phyloP scores from a whole-genome alignment of 2,329 filamentous ascomycete genomes.

The Curvularia hawaiiensis region DNA sequence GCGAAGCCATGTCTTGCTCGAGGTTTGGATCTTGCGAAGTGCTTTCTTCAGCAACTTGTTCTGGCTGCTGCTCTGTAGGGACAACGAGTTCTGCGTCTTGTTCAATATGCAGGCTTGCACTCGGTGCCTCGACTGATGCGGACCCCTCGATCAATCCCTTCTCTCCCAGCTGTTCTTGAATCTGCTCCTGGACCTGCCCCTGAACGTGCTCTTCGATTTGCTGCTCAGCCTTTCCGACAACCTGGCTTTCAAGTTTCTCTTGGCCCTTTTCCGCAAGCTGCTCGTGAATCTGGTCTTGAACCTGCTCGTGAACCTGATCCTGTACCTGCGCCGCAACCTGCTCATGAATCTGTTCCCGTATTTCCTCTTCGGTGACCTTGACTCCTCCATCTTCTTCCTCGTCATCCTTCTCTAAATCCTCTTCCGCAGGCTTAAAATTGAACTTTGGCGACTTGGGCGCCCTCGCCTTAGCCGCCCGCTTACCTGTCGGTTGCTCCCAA shows the following conservation, averaged over 20 bases:
- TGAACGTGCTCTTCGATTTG: slow-evolving; percentile 11
- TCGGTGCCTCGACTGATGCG: slow-evolving; percentile 5
- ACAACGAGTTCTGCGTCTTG: slow-evolving; percentile 6
- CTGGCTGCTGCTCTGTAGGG: neutral
- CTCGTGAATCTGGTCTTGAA: slow-evolving; percentile 20
- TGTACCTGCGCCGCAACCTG: slow-evolving; percentile 3
- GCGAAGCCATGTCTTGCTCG: slow-evolving; percentile 27
- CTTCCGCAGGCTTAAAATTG: slow-evolving; percentile 17
- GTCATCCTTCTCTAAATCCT: slow-evolving; percentile 3
- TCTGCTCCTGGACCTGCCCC: slow-evolving; percentile 15
- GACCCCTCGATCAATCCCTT: slow-evolving; percentile 7
- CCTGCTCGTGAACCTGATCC: slow-evolving; percentile 8
- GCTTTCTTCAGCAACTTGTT: neutral
- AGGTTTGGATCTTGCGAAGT: slow-evolving; percentile 10
- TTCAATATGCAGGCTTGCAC: slow-evolving; percentile 10
- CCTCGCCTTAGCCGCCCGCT: slow-evolving; percentile 17
- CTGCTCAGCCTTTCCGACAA: slow-evolving; percentile 13
- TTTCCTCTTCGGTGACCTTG: slow-evolving; percentile 10
- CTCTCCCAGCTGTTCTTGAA: slow-evolving; percentile 8
- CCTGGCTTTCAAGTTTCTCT: slow-evolving; percentile 4
- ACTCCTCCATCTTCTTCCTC: slow-evolving; percentile 16
- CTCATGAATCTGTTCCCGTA: slow-evolving; percentile 13
- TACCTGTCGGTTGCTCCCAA: slow-evolving; percentile 19
- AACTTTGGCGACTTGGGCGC: slow-evolving; percentile 15
- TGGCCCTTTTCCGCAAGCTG: slow-evolving; percentile 7